These are phyloP conservation scores for Verticillium zaregamsianum DNA, from an alignment of 2,329 filamentous ascomycete genomes.

Conservation along the genomic window DNA sequence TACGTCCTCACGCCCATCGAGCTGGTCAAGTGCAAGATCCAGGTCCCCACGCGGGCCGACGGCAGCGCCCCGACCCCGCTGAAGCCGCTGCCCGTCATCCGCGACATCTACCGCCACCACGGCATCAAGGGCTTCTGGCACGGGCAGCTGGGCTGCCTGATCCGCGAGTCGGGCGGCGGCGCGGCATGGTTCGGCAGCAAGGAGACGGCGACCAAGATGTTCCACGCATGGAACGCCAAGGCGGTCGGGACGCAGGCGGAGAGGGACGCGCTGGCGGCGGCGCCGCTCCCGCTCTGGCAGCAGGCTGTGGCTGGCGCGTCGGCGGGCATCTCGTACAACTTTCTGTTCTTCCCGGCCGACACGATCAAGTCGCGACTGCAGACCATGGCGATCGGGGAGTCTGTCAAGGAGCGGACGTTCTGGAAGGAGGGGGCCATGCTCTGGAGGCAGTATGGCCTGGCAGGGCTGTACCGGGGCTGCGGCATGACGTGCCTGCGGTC, in stretches of 20 bases:
- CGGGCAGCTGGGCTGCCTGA: conserved; percentile 87
- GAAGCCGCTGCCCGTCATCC: conserved; percentile 67
- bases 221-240: conserved; percentile 54
- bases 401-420: conserved; percentile 61
- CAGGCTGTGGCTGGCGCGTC: conserved; percentile 83
- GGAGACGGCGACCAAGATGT: conserved; percentile 71
- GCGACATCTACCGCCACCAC: conserved; percentile 75
- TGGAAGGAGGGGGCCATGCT: conserved; percentile 65
- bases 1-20: conserved; percentile 92
- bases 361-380: conserved; percentile 98
- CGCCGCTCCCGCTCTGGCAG: conserved; percentile 73
- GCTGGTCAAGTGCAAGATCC: conserved; percentile 97
- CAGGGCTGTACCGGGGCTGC: conserved; percentile 87
- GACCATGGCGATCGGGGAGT: conserved; percentile 66
- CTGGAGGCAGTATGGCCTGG: conserved; percentile 79
- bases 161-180: conserved; percentile 88
- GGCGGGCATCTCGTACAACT: conserved; percentile 93
- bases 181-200: conserved; percentile 95
- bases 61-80: conserved; percentile 43
- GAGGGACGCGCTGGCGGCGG: conserved; percentile 35
- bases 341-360: conserved; percentile 94
- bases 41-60: conserved; percentile 57
- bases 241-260: conserved; percentile 32
- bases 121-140: conserved; percentile 90
- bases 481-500: conserved; percentile 87